Percentiles rank a stretch among this genome's conserved stretches.
phyloP scores from a whole-genome alignment of 1,139 yeast genomes.

The Yamadazyma atmosphaerica region DNA sequence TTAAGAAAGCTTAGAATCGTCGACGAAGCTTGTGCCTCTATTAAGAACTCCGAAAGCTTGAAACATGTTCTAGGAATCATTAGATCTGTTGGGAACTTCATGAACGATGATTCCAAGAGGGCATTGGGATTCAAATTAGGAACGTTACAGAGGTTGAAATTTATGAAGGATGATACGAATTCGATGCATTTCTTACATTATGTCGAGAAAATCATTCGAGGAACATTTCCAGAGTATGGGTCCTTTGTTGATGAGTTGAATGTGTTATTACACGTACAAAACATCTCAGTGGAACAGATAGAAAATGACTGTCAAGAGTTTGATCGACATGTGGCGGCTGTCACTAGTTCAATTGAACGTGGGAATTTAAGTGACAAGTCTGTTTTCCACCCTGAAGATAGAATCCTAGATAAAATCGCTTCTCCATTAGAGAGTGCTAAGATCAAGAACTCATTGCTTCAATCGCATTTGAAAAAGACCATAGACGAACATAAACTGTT shows the following conservation, averaged over 20 bases:
- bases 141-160: constrained; percentile 77
- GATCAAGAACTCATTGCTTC: constrained; percentile 55
- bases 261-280: constrained; percentile 62
- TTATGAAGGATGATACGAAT: constrained; percentile 81
- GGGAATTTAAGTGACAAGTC: constrained; percentile 76
- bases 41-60: constrained; percentile 65
- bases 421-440: constrained; percentile 65
- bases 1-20: constrained; percentile 59
- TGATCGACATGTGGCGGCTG: constrained; percentile 52
- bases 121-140: constrained; percentile 85
- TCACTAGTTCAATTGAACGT: constrained; percentile 54
- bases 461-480: constrained; percentile 56
- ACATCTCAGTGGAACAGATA: constrained; percentile 74
- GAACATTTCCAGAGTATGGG: constrained; percentile 74
- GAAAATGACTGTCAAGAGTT: constrained; percentile 70
- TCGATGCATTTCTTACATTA: constrained; percentile 83
- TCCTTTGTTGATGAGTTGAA: constrained; percentile 75
- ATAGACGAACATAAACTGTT: constrained; percentile 55
- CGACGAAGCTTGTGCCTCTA: constrained; percentile 64
- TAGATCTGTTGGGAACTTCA: constrained; percentile 84
- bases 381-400: constrained; percentile 77
- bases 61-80: constrained; percentile 72
- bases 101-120: constrained; percentile 81
- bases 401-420: constrained; percentile 46
- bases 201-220: constrained; percentile 76